Evolutionary conservation across 2,329 filamentous ascomycete genomes (phyloP).

Genomic region (Stagonosporopsis chrysanthemi): DNA sequence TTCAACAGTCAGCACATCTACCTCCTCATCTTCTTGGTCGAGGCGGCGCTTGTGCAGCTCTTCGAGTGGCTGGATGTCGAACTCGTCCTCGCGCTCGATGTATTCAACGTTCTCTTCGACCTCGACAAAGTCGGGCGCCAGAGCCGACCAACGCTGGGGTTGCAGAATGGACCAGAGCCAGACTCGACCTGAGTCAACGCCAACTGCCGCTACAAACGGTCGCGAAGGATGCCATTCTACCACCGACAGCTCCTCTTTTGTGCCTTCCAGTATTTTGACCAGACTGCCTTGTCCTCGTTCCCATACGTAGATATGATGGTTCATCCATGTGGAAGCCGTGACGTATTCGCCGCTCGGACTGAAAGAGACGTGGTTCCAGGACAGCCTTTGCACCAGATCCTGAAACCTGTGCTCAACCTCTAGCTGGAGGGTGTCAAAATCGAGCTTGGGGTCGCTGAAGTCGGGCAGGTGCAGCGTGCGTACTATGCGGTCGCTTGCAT

Average conservation of each 20-base stretch:
- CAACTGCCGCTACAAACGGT: slow-evolving; percentile 87
- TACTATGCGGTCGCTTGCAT: slow-evolving; percentile 93
- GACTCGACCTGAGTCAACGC: slow-evolving; percentile 89
- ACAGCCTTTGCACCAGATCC: slow-evolving; percentile 91
- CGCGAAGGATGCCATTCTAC: slow-evolving; percentile 93
- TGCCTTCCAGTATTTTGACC: slow-evolving; percentile 95
- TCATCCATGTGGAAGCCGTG: slow-evolving; percentile 95
- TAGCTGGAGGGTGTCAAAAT: slow-evolving; percentile 84
- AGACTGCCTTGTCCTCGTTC: slow-evolving; percentile 91
- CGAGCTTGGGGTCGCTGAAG: slow-evolving; percentile 67
- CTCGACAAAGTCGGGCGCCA: slow-evolving; percentile 95
- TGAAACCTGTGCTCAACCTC: slow-evolving; percentile 98
- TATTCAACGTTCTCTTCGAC: slow-evolving; percentile 99
- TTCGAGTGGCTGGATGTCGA: slow-evolving; percentile 95
- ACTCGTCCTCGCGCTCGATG: slow-evolving; percentile 93
- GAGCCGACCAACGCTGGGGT: slow-evolving; percentile 94
- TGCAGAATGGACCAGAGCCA: slow-evolving; percentile 97
- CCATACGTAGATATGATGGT: slow-evolving; percentile 98
- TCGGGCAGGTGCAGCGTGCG: slow-evolving; percentile 91
- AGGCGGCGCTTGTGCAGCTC: slow-evolving; percentile 91
- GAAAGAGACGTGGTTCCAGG: slow-evolving; percentile 97
- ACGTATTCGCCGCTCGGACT: slow-evolving; percentile 95
- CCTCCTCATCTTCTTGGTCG: slow-evolving; percentile 90
- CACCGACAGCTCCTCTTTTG: slow-evolving; percentile 93
- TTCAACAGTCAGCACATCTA: slow-evolving; percentile 86